phyloP scores from a whole-genome alignment of 2,329 filamentous ascomycete genomes.

The Aureobasidium zeae region DNA sequence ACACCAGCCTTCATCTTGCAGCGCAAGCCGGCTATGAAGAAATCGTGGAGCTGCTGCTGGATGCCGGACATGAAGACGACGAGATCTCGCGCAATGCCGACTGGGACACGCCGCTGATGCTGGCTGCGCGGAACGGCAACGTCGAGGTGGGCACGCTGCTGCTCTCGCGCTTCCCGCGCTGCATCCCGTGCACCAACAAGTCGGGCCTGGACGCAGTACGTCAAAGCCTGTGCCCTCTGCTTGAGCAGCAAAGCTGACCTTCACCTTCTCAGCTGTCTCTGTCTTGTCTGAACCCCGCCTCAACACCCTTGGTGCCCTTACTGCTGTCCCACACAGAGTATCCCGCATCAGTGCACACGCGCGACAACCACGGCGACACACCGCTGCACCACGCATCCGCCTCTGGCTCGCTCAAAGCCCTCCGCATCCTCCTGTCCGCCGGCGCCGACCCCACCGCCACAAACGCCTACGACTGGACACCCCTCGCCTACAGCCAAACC shows the following conservation, averaged over 20 bases:
- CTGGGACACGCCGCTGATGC: conserved; percentile 72
- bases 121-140: conserved; percentile 61
- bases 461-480: conserved; percentile 74
- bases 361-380: conserved; percentile 69
- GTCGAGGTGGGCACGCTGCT: conserved; percentile 66
- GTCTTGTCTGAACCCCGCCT: conserved; percentile 29
- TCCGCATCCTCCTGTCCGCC: conserved; percentile 67
- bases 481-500: conserved; percentile 72
- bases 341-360: conserved; percentile 26
- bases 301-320: conserved; percentile 37
- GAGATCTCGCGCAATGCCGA: conserved; percentile 69
- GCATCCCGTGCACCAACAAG: conserved; percentile 56
- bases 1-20: conserved; percentile 76
- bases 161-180: conserved; percentile 52
- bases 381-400: conserved; percentile 78
- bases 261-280: conserved; percentile 30
- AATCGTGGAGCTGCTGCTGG: conserved; percentile 61
- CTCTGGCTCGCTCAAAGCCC: conserved; percentile 67
- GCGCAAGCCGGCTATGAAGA: conserved; percentile 61
- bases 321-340: conserved; percentile 27
- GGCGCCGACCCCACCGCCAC: conserved; percentile 64
- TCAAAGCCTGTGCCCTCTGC: conserved; percentile 16
- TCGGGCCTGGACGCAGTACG: conserved; percentile 60
- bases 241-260: neutral
- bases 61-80: conserved; percentile 64